These are phyloP conservation scores for Blastomyces gilchristii DNA, from an alignment of 2,329 filamentous ascomycete species.

Conservation along the genomic window DNA sequence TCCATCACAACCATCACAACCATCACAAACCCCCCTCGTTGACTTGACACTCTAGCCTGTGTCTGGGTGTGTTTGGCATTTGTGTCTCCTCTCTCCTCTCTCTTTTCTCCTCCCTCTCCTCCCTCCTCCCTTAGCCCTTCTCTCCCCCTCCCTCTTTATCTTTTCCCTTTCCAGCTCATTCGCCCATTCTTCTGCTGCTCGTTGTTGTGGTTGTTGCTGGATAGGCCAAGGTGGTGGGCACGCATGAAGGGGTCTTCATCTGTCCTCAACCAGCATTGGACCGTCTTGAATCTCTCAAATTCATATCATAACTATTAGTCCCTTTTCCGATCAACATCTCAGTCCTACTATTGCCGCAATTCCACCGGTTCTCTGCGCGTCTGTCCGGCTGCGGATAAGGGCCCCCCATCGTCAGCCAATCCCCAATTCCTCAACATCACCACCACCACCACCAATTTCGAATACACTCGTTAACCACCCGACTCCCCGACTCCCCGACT, in stretches of 20 bases:
- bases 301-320: neutral
- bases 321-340: neutral
- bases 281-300: neutral
- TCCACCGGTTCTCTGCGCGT: neutral
- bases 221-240: neutral
- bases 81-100: neutral
- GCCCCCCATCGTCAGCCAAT: neutral
- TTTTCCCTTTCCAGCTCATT: neutral
- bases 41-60: neutral
- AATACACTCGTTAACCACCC: neutral
- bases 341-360: neutral
- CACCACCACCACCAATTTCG: neutral
- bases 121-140: too few species aligned
- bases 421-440: neutral
- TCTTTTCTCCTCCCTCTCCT: neutral
- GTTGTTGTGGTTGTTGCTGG: neutral
- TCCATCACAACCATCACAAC: neutral
- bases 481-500: neutral
- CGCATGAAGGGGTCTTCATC: neutral
- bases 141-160: too few species aligned
- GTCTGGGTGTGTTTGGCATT: neutral
- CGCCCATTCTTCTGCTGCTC: neutral
- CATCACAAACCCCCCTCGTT: neutral
- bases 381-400: neutral
- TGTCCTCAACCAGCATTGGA: neutral